Evolutionary conservation across 495 filamentous ascomycete species (phyloP), one percentile per base, ranked within the genome.

Genomic region (Penicillium subrubescens): DNA sequence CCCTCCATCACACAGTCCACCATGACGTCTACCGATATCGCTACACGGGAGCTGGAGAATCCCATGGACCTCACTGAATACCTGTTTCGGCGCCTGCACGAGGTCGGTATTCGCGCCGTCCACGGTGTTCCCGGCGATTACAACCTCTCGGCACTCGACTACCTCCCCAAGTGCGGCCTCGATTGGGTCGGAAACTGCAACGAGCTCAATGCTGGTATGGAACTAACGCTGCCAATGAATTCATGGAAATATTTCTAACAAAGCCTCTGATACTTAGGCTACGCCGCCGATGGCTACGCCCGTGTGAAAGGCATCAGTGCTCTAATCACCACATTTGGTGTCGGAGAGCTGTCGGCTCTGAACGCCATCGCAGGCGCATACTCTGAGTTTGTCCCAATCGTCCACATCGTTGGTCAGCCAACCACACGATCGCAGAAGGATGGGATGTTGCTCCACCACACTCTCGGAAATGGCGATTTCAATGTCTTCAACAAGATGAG

Each of bases 391-490:
- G 86, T 87, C 1, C 87, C 87, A 0, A 79, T 90, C 44, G 76
- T 87, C 27, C 88, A 90, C 63, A 87, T 89, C 60, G 88, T 90
- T 50, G 88, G 88, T 60, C 86, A 87, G 62, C 85, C 87, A 14
- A 75, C 75, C 33, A 82, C 77, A 25, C 61, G 75, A 11, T 81
- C 81, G 4, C 84, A 87, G 61, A 79, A 74, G 57, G 79, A 82
- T 73, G 84, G 84, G 12, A 81, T 82, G 76, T 80, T 96, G n/a
- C 82, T 98, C 14, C 94, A 98, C 73, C 94, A 98, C 76, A 96
- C 94, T 1, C 88, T 98, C 15, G 94, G 93, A 35, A 95, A 97
- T 71, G 94, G 94, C 33, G 89, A 95, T 72, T 95, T 91, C 75
- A 87, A 90, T 60, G 91, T 91, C n/a, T 97, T 95, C 71, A 80